Conservation (phyloP, 2,329 filamentous ascomycete genomes). For the Microcera coccophila region DNA sequence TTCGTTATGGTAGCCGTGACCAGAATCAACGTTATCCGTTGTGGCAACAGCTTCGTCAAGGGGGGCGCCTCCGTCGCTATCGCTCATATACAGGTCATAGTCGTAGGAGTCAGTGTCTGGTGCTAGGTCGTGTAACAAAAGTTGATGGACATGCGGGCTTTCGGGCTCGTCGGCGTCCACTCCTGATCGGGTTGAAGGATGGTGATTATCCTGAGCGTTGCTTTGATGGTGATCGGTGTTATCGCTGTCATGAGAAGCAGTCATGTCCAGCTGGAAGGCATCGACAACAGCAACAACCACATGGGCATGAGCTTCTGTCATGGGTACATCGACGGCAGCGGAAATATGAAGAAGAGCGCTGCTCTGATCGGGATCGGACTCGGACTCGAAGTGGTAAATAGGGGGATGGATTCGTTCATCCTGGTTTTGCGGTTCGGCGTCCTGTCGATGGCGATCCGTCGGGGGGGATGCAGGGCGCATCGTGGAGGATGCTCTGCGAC, state of each 20-base stretch:
- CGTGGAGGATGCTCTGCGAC: slow-evolving; percentile 16
- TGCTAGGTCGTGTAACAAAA: background rate
- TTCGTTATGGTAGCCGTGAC: background rate
- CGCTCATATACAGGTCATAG: slow-evolving; percentile 34
- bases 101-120: slow-evolving; percentile 17
- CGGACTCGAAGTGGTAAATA: slow-evolving; percentile 5
- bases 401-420: slow-evolving; percentile 20
- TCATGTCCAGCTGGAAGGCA: slow-evolving; percentile 5
- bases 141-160: background rate
- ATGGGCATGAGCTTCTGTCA: slow-evolving; percentile 18
- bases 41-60: slow-evolving; percentile 15
- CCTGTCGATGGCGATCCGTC: slow-evolving; percentile 18
- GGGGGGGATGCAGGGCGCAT: slow-evolving; percentile 21
- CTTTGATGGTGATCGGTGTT: slow-evolving; percentile 5
- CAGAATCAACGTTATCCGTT: slow-evolving; percentile 2
- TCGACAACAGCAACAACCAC: slow-evolving; percentile 10
- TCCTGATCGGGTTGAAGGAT: too few species aligned
- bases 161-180: too few species aligned
- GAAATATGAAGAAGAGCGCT: too few species aligned
- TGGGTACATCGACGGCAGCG: slow-evolving; percentile 3
- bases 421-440: slow-evolving; percentile 13
- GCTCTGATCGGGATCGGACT: background rate
- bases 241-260: slow-evolving; percentile 4
- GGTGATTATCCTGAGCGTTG: slow-evolving; percentile 1
- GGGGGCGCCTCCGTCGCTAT: slow-evolving; percentile 32